These are phyloP conservation scores for Mucor saturninus DNA, from an alignment of 371 early-diverging fungal species.

Conservation along the genomic window DNA sequence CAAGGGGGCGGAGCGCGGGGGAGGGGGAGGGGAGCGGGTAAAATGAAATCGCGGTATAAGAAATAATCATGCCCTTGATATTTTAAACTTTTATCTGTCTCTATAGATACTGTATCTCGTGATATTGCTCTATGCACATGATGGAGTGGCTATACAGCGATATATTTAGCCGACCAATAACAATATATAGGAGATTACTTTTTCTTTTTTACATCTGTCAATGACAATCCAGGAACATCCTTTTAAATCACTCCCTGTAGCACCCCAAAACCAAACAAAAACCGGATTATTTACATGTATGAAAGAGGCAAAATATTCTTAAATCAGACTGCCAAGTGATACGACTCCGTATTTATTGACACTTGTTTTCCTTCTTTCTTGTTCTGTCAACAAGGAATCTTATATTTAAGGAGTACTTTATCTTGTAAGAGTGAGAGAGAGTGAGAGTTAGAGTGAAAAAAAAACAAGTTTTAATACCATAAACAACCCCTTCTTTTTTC, in stretches of 20 bases:
- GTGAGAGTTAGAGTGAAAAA: not conserved
- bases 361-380: not conserved
- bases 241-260: not conserved
- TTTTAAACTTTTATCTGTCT: no score
- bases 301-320: slow-evolving; percentile 4
- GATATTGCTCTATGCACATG: no score
- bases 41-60: not conserved
- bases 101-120: no score
- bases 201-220: not conserved
- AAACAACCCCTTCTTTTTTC: no score
- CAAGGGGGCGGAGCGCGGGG: not conserved
- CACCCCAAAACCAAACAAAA: not conserved
- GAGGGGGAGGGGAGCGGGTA: not conserved
- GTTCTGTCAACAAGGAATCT: slow-evolving; percentile 2
- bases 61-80: not conserved
- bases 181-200: no score
- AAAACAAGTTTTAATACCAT: slow-evolving; percentile 2
- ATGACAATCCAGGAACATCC: not conserved
- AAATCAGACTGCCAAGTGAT: slow-evolving; percentile 4
- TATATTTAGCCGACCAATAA: no score
- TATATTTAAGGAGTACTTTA: not conserved
- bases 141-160: no score
- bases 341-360: not conserved
- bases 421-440: not conserved
- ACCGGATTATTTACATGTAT: slow-evolving; percentile 5